Percentiles rank a stretch among this genome's conserved stretches.
Evolutionary conservation across 1,284 basidiomycete genomes (phyloP).

Genomic region (Boletus smithii): DNA sequence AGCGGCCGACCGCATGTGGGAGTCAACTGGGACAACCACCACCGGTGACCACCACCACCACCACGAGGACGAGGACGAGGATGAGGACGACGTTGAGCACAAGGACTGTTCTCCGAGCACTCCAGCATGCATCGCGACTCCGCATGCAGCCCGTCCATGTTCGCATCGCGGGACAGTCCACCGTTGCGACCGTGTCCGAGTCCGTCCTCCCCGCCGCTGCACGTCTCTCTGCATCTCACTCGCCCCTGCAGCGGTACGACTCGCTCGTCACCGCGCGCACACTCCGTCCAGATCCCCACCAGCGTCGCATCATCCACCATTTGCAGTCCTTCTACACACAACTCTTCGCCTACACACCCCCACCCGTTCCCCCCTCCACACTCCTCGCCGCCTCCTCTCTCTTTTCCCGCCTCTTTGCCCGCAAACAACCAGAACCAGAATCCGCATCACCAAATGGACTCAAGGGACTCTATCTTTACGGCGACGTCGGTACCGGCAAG

Average conservation of each 20-base stretch:
- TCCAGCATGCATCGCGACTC: conserved; percentile 1
- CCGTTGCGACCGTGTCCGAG: conserved; percentile 6
- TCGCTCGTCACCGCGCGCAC: conserved; percentile 69
- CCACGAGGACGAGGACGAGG: too few relatives aligned
- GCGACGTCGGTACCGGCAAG: conserved; percentile 96
- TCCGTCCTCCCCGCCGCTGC: not conserved
- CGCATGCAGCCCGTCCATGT: not conserved
- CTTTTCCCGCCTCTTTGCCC: conserved; percentile 62
- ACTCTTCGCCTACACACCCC: conserved; percentile 71
- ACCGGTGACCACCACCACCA: too few relatives aligned
- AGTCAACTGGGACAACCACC: too few relatives aligned
- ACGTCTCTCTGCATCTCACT: not conserved
- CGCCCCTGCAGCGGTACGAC: conserved; percentile 72
- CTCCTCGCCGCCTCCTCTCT: conserved; percentile 9
- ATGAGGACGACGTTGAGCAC: conserved; percentile 1
- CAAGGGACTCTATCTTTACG: conserved; percentile 93
- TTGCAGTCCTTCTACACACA: conserved; percentile 80
- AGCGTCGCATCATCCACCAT: conserved; percentile 78
- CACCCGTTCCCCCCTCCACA: conserved; percentile 41
- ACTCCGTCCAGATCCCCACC: conserved; percentile 78
- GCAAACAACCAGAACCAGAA: conserved; percentile 40
- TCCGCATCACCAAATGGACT: conserved; percentile 63
- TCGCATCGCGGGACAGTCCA: conserved; percentile 14
- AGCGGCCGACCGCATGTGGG: too few relatives aligned
- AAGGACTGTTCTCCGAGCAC: not conserved